Evolutionary conservation across 768 basidiomycete species (phyloP), one percentile per base, ranked within the genome.

Genomic region (Russula dissimulans): DNA sequence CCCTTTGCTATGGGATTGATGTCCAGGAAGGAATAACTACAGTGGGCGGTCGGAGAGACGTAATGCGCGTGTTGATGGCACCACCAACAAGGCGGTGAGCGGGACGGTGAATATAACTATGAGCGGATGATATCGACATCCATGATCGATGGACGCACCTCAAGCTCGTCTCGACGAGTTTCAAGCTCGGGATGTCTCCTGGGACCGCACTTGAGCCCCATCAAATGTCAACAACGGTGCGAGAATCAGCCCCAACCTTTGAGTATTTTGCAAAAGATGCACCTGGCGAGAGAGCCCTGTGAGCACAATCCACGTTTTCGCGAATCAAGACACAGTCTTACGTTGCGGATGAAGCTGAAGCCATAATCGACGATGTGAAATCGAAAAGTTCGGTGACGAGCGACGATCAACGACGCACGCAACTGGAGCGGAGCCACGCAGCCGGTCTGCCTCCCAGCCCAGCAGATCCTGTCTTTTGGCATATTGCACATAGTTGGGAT

Each of bases 181-280:
- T 95, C 73, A 80, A 86, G 73, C 87, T 86, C 15, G 95, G 95
- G 65, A 97, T 93, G 26, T 94, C 87, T 54, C 92, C 93, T 93
- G 69, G 10, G 3, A 10, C 5, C 18, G 12, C 17, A 41, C 29
- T 41, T 55, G 32, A 54, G 51, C 42, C 22, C 12, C 12, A 42
- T 14, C 10, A 14, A 26, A 8, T 0, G 29, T 11, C 10, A 10
- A 36, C 10, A 36, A 36, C 34, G 39, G 9, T 10, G 39, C 39
- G 3, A 9, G 22, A 39, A 14, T 9, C 17, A n/a, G 9, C 18
- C 15, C 34, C 31, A 48, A 84, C 93, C 90, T 76, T 90, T 90
- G 76, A 94, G 81, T 72, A 97, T 97, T 76, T 87, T 97, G 81
- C 95, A 98, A 77, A 97, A 97, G 68, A 97, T 74, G 73, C 94